A percentile compares a stretch with the other conserved stretches of the same genome.
These are phyloP conservation scores for Tinospora cordifolia DNA, from an alignment of 164 flowering plant species.

Conservation along the genomic window DNA sequence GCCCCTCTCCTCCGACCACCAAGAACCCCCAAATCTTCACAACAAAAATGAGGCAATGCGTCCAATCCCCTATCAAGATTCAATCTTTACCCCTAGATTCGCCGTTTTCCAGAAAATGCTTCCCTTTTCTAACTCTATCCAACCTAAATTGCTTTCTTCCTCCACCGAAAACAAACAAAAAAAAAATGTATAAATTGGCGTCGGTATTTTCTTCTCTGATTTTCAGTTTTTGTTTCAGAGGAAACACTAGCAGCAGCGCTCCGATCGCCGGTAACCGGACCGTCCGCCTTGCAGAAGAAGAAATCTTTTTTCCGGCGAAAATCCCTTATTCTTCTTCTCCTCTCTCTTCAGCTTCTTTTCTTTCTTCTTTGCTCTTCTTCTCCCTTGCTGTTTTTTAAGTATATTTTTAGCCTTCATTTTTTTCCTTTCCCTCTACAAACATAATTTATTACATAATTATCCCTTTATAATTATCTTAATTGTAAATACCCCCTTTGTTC, in stretches of 20 bases:
- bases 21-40: not conserved
- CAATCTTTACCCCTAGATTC: not conserved
- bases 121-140: not conserved
- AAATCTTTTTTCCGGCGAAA: not conserved
- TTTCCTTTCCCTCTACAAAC: no score
- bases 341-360: not conserved
- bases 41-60: not conserved
- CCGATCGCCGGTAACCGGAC: not conserved
- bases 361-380: not conserved
- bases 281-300: slow-evolving; percentile 2
- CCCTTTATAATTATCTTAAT: no score
- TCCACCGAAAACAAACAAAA: not conserved
- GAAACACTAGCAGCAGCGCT: not conserved
- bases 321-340: not conserved
- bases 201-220: not conserved
- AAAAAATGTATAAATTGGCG: not conserved
- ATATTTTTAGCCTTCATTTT: no score
- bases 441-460: no score
- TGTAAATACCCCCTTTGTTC: no score
- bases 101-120: not conserved
- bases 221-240: not conserved
- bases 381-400: not conserved
- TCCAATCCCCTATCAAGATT: not conserved
- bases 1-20: not conserved
- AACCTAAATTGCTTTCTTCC: not conserved